Evolutionary conservation across 2,329 filamentous ascomycete genomes (phyloP), one percentile per base, ranked within the genome.

Genomic region (Xylariaceae sp.): DNA sequence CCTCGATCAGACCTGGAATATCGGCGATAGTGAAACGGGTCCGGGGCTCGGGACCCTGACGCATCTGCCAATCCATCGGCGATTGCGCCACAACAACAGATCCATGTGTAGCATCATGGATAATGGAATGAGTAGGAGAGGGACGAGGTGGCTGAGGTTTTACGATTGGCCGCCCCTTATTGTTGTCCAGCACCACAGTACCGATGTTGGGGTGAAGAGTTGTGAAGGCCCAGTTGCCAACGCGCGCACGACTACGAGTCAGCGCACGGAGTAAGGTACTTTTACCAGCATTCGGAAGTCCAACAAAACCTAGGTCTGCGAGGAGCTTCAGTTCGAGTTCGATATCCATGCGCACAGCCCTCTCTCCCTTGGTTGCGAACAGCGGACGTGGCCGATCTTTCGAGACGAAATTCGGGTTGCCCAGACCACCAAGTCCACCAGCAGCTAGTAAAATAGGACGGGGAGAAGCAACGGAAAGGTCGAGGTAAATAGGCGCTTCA

Each of bases 211-310:
- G 94, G 66, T 92, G 88, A 7, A 99, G 80, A 0, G 94, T 99
- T 2, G 94, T 99, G 73, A 99, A 99, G 8, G 92, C 93, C 94
- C 94, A 99, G 72, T 89, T 87, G 47, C 94, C 94, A 35, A 99
- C 86, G 45, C 94, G 85, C 1, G 94, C 90, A 61, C 92, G 88
- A 72, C 90, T 95, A 73, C 92, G 92, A 68, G 88, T 96, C 67
- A 99, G 78, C 2, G 92, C 88, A 15, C 94, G 87, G 13, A 97
- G 82, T 1, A 99, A 81, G 0, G 94, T 97, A 71, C 90, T 95
- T 76, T 99, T 99, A 7, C 94, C 94, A 3, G 93, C 94, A 72
- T 99, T 99, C 1, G 94, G 94, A 13, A 97, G 83, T 0, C 94
- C 94, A 13, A 99, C 94, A 2, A 99, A 82, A 0, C 94, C 94